These are phyloP conservation scores for Candida sojae DNA, from an alignment of 1,139 yeast genomes.

Conservation along the genomic window DNA sequence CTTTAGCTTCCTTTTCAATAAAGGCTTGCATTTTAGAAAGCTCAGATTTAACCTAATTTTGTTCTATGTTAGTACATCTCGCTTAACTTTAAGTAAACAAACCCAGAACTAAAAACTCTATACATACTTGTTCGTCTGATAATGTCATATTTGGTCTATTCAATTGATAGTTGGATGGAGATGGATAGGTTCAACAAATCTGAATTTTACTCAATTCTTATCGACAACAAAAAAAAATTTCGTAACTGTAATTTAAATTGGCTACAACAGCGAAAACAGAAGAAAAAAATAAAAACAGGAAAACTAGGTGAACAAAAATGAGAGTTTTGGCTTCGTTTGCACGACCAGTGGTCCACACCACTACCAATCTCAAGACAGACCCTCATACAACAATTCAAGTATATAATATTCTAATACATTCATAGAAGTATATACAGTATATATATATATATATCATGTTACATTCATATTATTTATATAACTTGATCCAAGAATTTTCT, in stretches of 20 bases:
- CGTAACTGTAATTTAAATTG: neutral
- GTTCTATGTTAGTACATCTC: slow-evolving; percentile 10
- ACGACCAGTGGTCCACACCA: slow-evolving; percentile 2
- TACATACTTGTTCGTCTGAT: slow-evolving; percentile 51
- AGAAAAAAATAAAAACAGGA: neutral
- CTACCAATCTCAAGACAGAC: no score
- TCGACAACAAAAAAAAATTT: slow-evolving; percentile 8
- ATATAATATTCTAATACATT: no score
- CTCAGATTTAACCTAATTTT: slow-evolving; percentile 80
- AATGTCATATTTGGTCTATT: slow-evolving; percentile 34
- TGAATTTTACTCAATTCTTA: slow-evolving; percentile 5
- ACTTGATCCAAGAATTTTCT: slow-evolving; percentile 60
- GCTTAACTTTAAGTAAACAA: neutral
- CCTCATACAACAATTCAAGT: no score
- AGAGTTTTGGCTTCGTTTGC: neutral
- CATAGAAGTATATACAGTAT: no score
- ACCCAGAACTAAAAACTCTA: neutral
- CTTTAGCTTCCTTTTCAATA: slow-evolving; percentile 98
- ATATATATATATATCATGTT: no score
- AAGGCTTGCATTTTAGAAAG: slow-evolving; percentile 97
- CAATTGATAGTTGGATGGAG: slow-evolving; percentile 2
- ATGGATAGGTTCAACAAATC: neutral
- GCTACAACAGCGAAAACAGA: neutral
- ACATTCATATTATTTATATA: slow-evolving; percentile 16
- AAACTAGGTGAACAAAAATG: neutral